Evolutionary conservation across 805 yeast genomes (phyloP), one percentile per base, ranked within the genome.

Genomic region (Lipomyces sp.): DNA sequence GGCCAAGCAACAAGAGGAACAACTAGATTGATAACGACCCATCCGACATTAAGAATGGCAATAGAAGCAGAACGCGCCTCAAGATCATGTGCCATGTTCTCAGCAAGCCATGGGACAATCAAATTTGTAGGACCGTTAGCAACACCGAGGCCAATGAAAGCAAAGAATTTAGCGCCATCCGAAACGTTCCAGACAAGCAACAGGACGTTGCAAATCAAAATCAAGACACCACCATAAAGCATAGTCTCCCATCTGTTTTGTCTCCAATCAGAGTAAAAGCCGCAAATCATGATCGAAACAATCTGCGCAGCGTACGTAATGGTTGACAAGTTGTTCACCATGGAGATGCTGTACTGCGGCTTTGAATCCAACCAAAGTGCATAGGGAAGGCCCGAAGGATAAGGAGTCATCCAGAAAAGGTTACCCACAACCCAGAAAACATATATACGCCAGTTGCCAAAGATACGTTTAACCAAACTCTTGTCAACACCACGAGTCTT

Each of bases 271-370:
- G 83, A 80, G 47, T 46, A 59, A 18, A 51, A 48, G 13, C 61
- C 62, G 5, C 43, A 44, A 6, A 55, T 23, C 33, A 62, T 44
- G 23, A 52, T 51, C 36, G 62, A 80, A 1, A 77, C 65, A 36
- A 81, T 71, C 10, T 84, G 84, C 24, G 81, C 65, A 14, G 79
- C 82, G 2, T 84, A 83, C 0, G 85, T 79, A 21, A 79, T 58
- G 2, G 81, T 73, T n/a, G 81, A 70, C 42, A 78, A 67, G 51
- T 80, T 71, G 60, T 81, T 79, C 19, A 51, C 42, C 51, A 47
- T 51, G 24, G 41, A 11, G 4, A 21, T 26, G 2, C 38, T 18
- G 38, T 54, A 43, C 39, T 43, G 26, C 18, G 41, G 40, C 11
- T 41, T 5, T 10, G 35, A 16, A 22, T 31, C 37, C 16, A 54